These are phyloP conservation scores for Cinnamomum micranthum DNA, from an alignment of 164 flowering plant species.

Conservation along the genomic window DNA sequence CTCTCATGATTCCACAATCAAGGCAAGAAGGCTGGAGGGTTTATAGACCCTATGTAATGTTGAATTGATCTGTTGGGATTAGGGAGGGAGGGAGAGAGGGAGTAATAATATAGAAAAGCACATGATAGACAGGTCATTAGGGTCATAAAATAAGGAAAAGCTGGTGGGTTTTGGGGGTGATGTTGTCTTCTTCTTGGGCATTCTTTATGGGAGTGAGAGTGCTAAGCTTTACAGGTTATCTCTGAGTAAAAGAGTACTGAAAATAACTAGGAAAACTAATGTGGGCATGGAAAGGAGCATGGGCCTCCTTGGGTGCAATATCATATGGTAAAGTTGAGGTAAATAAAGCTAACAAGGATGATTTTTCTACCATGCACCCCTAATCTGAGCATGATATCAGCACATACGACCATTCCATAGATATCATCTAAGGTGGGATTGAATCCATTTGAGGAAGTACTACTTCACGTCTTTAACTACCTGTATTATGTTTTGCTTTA, in stretches of 20 bases:
- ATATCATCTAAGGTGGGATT: not conserved
- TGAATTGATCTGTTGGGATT: constrained; percentile 8
- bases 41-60: not conserved
- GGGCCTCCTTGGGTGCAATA: constrained; percentile 10
- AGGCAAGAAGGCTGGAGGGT: constrained; percentile 3
- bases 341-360: constrained; percentile 20
- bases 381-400: constrained; percentile 17
- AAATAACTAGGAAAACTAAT: constrained; percentile 28
- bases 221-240: constrained; percentile 35
- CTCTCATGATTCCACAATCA: constrained; percentile 36
- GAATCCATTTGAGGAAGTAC: not conserved
- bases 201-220: constrained; percentile 16
- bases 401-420: not conserved
- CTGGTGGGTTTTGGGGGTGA: constrained; percentile 39
- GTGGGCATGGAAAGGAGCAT: constrained; percentile 18
- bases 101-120: constrained; percentile 31
- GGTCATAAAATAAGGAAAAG: constrained; percentile 38
- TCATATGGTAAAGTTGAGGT: constrained; percentile 16
- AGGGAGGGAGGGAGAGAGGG: constrained; percentile 9
- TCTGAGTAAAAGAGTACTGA: constrained; percentile 32
- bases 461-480: not conserved
- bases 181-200: constrained; percentile 55
- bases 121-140: constrained; percentile 65
- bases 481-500: not conserved
- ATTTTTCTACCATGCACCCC: constrained; percentile 15